Evolutionary conservation across 176 grass and related monocot genomes (phyloP).

Genomic region (Melocanna baccifera): DNA sequence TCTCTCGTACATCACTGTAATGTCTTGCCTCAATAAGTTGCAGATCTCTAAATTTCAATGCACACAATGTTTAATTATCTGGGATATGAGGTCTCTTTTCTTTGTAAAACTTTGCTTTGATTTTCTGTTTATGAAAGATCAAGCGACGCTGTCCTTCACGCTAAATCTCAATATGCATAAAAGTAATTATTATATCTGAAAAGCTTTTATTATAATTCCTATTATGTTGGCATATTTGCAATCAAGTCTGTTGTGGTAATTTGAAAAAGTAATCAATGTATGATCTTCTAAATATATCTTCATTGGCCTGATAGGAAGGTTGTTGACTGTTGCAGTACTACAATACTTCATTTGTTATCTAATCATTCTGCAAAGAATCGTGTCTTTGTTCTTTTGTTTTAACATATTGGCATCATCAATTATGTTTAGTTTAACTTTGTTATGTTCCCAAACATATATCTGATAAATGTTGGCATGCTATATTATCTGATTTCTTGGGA

Average conservation of each 20-base stretch:
- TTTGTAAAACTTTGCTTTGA: not conserved
- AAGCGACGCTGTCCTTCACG: not conserved
- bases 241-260: not conserved
- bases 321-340: not conserved
- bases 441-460: not conserved
- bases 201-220: not conserved
- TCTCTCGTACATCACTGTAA: too few species aligned
- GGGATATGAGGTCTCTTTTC: too few species aligned
- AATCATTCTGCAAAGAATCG: too few species aligned
- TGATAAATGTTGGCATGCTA: not conserved
- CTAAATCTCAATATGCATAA: not conserved
- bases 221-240: not conserved
- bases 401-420: not conserved
- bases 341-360: not conserved
- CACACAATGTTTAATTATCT: too few species aligned
- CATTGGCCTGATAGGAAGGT: not conserved
- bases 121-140: slow-evolving; percentile 17
- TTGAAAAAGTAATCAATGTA: not conserved
- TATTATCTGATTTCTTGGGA: slow-evolving; percentile 1
- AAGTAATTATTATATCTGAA: not conserved
- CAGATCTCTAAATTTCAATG: too few species aligned
- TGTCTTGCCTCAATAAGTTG: too few species aligned
- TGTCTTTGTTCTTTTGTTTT: not conserved
- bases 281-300: not conserved
- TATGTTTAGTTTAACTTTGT: not conserved